Evolutionary conservation across 352 stramenopile species (phyloP), one percentile per base, ranked within the genome.

Genomic region (Phytophthora pinifolia): DNA sequence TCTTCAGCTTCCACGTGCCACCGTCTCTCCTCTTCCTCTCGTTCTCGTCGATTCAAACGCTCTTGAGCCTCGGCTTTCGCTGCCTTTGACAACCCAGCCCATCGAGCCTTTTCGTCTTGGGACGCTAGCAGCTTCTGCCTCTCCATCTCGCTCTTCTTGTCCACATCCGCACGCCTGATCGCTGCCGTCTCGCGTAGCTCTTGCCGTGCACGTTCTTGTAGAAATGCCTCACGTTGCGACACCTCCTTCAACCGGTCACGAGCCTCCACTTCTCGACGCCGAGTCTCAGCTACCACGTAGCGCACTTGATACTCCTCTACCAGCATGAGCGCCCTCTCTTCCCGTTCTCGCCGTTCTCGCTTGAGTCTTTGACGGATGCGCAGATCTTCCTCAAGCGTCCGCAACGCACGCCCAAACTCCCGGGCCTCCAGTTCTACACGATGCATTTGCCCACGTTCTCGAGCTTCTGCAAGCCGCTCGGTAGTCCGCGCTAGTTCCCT

Each of bases 291-390:
- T 6, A 89, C 54, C 1, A 77, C 34, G 32, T 89, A 86, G 6
- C 75, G 66, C 33, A 50, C 80, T 9, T 77, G 64, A 42, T 79
- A 74, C 37, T 91, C 78, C 48, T 91, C 73, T 1, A 83, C 51
- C 25, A 79, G 15, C 78, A 89, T 91, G 1, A 53, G 54, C 4
- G 67, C 52, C 31, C 73, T 75, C 42, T 84, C 78, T 2, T 66
- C 65, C 14, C 83, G 55, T 31, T 86, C 77, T 8, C 58, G 45
- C 1, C 76, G 72, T 29, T 45, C 32, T 9, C 54, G 39, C 15
- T 61, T 56, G 3, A 88, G 43, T 7, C 62, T 46, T 27, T 59
- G 35, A 9, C 69, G 78, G 15, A 75, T 48, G n/a, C 57, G 35
- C 18, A 45, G 33, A 39, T 88, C 78, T 4, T 55, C 49, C 2